These are phyloP conservation scores for Ceratobasidium sp. DNA, from an alignment of 1,284 basidiomycete species.

Conservation along the genomic window DNA sequence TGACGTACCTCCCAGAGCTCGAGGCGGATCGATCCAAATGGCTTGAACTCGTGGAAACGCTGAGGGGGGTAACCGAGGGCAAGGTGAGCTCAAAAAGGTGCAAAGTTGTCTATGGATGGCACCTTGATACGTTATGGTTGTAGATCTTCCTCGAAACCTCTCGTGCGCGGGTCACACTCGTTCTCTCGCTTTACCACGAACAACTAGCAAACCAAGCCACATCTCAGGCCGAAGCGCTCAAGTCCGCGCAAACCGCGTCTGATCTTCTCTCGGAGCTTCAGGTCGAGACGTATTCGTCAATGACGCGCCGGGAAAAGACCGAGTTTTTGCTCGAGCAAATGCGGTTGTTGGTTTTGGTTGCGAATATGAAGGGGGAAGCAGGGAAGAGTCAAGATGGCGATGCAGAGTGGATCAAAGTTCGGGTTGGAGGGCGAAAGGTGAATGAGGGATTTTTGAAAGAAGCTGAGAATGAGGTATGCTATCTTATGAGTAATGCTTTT, in stretches of 20 bases:
- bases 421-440: conserved; percentile 93
- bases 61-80: conserved; percentile 94
- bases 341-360: conserved; percentile 83
- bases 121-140: not conserved
- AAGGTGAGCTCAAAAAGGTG: conserved; percentile 70
- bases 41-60: conserved; percentile 88
- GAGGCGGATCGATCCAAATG: conserved; percentile 79
- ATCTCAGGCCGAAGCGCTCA: conserved; percentile 61
- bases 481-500: not conserved
- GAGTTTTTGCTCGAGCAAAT: conserved; percentile 99
- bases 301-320: conserved; percentile 98
- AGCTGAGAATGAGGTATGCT: conserved; percentile 83
- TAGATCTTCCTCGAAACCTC: conserved; percentile 98
- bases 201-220: conserved; percentile 63
- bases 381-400: conserved; percentile 72
- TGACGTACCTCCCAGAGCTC: conserved; percentile 83
- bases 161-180: conserved; percentile 90
- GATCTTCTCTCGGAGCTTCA: conserved; percentile 95
- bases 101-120: not conserved
- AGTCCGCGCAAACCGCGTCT: conserved; percentile 83
- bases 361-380: conserved; percentile 73
- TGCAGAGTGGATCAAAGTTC: conserved; percentile 90
- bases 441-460: conserved; percentile 95
- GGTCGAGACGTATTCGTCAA: conserved; percentile 98
- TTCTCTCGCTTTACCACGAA: conserved; percentile 88